Evolutionary conservation across 192 early-diverging fungal species (phyloP).

Genomic region (Coemansia sp.): DNA sequence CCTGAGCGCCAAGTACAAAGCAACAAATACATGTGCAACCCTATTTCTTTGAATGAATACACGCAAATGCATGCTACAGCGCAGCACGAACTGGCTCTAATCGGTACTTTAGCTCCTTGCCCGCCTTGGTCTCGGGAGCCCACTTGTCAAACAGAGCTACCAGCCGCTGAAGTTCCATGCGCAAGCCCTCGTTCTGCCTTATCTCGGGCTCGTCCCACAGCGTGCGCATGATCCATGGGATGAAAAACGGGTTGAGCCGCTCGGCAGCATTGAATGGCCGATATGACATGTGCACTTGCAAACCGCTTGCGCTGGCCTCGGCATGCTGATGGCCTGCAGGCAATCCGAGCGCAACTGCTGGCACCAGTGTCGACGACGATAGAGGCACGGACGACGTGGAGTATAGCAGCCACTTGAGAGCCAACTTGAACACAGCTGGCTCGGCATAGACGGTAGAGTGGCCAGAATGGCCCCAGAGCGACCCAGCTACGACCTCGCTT

Average conservation of each 20-base stretch:
- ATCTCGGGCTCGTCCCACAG: slow-evolving; percentile 77
- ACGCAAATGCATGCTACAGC: slow-evolving; percentile 39
- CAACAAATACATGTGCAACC: not conserved
- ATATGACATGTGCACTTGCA: slow-evolving; percentile 43
- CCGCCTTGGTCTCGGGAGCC: slow-evolving; percentile 70
- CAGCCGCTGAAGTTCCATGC: slow-evolving; percentile 69
- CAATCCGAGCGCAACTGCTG: slow-evolving; percentile 25
- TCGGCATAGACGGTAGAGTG: slow-evolving; percentile 96
- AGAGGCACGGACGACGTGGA: slow-evolving; percentile 36
- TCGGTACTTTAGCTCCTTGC: slow-evolving; percentile 90
- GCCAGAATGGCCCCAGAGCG: slow-evolving; percentile 84
- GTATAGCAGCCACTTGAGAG: slow-evolving; percentile 57
- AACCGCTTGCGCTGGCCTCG: slow-evolving; percentile 33
- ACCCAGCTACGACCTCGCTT: slow-evolving; percentile 85
- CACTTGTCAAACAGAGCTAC: slow-evolving; percentile 76
- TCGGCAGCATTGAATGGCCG: slow-evolving; percentile 66
- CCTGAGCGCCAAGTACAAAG: not conserved
- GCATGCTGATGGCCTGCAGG: slow-evolving; percentile 29
- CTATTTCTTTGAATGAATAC: not conserved
- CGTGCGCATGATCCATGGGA: slow-evolving; percentile 94
- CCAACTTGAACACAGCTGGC: slow-evolving; percentile 76
- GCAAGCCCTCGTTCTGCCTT: slow-evolving; percentile 53
- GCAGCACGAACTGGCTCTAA: slow-evolving; percentile 81
- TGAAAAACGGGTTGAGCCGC: slow-evolving; percentile 85
- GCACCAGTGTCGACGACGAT: slow-evolving; percentile 17